Evolutionary conservation across 176 grass and related monocot genomes (phyloP), one percentile per base, ranked within the genome.

Genomic region (Eleusine indica): DNA sequence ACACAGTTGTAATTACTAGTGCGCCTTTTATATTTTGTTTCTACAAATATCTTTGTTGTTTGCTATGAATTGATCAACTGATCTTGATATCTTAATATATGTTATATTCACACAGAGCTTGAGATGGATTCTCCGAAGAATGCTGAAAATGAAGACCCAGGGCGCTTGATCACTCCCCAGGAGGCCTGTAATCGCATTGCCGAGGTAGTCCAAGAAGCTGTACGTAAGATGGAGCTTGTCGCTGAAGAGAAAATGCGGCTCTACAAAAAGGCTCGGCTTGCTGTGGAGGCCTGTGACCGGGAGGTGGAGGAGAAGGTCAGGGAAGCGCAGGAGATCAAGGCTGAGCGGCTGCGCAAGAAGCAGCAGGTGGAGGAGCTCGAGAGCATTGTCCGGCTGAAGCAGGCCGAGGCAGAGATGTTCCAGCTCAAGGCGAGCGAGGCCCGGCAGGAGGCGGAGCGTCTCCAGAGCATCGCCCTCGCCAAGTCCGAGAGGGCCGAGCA

Each of bases 121-220:
- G 97, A 99, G 35, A 91, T 99, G 75, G 97, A 92, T 71, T 83
- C 88, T 42, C 75, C 88, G 69, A 94, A 96, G 61, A 96, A 76
- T 30, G 51, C 76, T 10, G 96, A 94, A 81, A 88, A 76, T 57
- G 97, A 99, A 47, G 97, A 96, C 68, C 58, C 84, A 29, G 97
- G 87, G 2, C 84, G 86, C 21, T 68, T 96, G 85, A 99, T 99
- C 71, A 91, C 97, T 22, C 97, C 97, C 3, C 93, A 99, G 83
- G 97, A 99, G 39, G 97, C 97, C 12, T 99, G 97, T 65, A 90
- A 93, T 57, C 87, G 88, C 13, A 99, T 99, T 30, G 97, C 97
- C 13, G 93, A 99, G 86, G 93, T 99, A 40, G 97, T 99, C 68
- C 97, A 99, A 67, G 97, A 96, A 82, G 97, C 97, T 38, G 90